Percentiles rank a stretch among this genome's conserved stretches.
Conservation (phyloP, 2,329 filamentous ascomycete genomes). For the Pseudogymnoascus sp. region DNA sequence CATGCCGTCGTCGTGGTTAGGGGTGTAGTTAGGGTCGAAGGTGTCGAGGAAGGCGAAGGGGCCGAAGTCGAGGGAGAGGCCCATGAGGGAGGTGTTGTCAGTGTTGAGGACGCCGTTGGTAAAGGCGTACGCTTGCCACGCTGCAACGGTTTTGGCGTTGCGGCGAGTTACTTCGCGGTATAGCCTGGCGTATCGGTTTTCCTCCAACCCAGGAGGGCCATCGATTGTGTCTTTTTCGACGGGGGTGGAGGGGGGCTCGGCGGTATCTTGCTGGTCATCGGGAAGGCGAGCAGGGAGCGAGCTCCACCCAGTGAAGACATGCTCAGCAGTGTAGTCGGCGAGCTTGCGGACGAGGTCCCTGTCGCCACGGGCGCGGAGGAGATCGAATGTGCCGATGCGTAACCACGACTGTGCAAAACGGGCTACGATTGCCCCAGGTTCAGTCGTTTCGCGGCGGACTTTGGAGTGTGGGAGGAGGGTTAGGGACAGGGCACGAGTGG, state of each 20-base stretch:
- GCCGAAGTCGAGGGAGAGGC: constrained; percentile 87
- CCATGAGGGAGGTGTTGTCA: constrained; percentile 88
- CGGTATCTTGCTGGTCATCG: constrained; percentile 43
- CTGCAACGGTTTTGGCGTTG: constrained; percentile 81
- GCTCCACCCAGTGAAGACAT: constrained; percentile 84
- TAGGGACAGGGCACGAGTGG: constrained; percentile 77
- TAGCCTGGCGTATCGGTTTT: constrained; percentile 81
- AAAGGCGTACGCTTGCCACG: constrained; percentile 98
- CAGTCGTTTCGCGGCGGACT: constrained; percentile 70
- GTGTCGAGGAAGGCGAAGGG: constrained; percentile 97
- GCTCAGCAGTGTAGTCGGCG: constrained; percentile 76
- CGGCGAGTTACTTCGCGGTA: constrained; percentile 81
- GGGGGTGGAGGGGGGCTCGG: constrained; percentile 33
- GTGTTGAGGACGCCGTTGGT: constrained; percentile 98
- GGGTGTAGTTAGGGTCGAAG: constrained; percentile 90
- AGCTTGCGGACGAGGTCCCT: constrained; percentile 64
- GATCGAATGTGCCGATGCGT: constrained; percentile 89
- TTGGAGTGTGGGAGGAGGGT: constrained; percentile 65
- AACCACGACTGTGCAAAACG: constrained; percentile 90
- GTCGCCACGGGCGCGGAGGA: constrained; percentile 77
- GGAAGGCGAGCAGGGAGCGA: constrained; percentile 58
- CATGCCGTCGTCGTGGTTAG: constrained; percentile 89
- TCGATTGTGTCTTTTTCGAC: constrained; percentile 54
- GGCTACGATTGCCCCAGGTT: constrained; percentile 87
- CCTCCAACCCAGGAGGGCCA: constrained; percentile 58